Evolutionary conservation across 1,284 basidiomycete species (phyloP), one percentile per base, ranked within the genome.

Genomic region (Marasmius tenuissimus): DNA sequence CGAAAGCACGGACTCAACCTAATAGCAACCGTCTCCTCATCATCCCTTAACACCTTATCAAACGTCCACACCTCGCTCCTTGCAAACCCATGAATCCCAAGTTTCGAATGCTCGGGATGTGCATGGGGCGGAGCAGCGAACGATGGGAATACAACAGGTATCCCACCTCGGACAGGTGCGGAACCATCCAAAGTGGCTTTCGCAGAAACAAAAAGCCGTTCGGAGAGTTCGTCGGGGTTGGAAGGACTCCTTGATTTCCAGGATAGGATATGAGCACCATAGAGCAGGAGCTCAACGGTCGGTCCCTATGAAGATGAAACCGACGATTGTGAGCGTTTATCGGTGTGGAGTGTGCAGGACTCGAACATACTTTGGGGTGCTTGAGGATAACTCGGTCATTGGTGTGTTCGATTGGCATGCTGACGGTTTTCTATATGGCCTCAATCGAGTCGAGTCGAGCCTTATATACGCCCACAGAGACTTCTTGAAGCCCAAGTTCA

Each of bases 1-100:
- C 10, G 10, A 10, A 11, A 49, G 10, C 18, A 27, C 88, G 67
- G 71, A 93, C 92, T 81, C 49, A 96, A 76, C 65, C 84, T 83
- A 48, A 93, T 83, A 27, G 90, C 89, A 6, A 95, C 90, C 7
- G 85, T 85, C 20, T 84, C 27, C 35, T 57, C 60, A 16, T 38
- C 50, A 35, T 53, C 49, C 9, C 27, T 20, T 3, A 42, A 20
- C 22, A 38, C 39, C 5, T 37, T 50, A 33, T 50, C 48, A 20
- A 47, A 53, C 35, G 47, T 37, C 58, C 58, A 59, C 11, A 49
- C 14, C 37, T 61, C 59, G 35, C 16, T 61, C 16, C 59, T 55
- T 3, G 58, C 58, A 20, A 59, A 59, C 16, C 58, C 58, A 22
- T 59, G 58, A 7, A 37, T 20, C 6, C 48, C 58, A 48, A 59